These are phyloP conservation scores for Macaranga tanarius DNA, from an alignment of 441 rosid species.

Conservation along the genomic window DNA sequence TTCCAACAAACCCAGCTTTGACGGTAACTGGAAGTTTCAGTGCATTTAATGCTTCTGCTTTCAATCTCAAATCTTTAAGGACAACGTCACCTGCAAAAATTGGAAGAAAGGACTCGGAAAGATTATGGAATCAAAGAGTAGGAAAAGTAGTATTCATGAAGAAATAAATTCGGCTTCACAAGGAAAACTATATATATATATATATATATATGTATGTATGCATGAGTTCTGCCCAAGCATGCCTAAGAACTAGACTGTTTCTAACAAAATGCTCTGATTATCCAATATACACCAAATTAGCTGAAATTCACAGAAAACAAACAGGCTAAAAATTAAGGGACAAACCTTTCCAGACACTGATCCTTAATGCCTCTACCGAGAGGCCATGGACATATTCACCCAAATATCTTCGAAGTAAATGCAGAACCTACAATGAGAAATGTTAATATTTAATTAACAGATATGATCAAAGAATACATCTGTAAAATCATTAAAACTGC, in stretches of 20 bases:
- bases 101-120: conserved; percentile 16
- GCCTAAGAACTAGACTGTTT: conserved; percentile 12
- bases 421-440: conserved; percentile 64
- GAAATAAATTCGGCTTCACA: conserved; percentile 22
- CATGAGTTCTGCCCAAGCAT: not conserved
- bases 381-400: conserved; percentile 98
- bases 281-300: not conserved
- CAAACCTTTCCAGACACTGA: conserved; percentile 98
- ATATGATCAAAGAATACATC: not conserved
- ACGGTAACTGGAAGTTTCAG: conserved; percentile 88
- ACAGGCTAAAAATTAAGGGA: conserved; percentile 1
- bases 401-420: conserved; percentile 93
- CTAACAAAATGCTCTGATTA: not conserved
- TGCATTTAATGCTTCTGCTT: conserved; percentile 91
- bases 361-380: conserved; percentile 85
- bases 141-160: conserved; percentile 2
- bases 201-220: not conserved
- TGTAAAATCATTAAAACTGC: no score
- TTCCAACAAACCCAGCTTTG: conserved; percentile 96
- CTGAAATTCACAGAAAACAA: conserved; percentile 10
- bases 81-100: conserved; percentile 81
- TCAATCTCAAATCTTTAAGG: conserved; percentile 87
- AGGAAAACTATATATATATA: not conserved
- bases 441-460: not conserved
- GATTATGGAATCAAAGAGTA: not conserved